Evolutionary conservation across 768 basidiomycete genomes (phyloP).

Genomic region (Calocybe indica): DNA sequence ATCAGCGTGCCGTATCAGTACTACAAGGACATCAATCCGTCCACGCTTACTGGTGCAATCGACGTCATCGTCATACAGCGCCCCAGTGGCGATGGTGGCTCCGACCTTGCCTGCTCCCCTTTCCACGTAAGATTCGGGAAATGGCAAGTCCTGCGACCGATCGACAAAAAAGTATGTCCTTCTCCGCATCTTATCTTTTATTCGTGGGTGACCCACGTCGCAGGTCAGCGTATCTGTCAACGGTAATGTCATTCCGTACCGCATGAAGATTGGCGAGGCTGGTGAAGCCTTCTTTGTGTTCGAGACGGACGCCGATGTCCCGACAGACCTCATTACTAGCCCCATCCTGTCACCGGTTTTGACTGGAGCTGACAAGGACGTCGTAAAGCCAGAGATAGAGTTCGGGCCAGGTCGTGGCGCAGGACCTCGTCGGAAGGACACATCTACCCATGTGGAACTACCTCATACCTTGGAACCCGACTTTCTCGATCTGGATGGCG

Average conservation of each 20-base stretch:
- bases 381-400: too few relatives aligned
- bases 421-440: too few relatives aligned
- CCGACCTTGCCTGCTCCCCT: conserved; percentile 82
- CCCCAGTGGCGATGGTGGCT: conserved; percentile 53
- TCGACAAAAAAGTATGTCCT: conserved; percentile 77
- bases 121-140: conserved; percentile 99
- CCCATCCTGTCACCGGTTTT: conserved; percentile 72
- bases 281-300: conserved; percentile 99
- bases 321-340: conserved; percentile 89
- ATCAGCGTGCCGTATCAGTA: conserved; percentile 87
- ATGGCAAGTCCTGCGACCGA: conserved; percentile 89
- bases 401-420: too few relatives aligned
- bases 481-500: conserved; percentile 77
- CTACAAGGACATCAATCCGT: conserved; percentile 92
- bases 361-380: too few relatives aligned
- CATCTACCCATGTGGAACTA: too few relatives aligned
- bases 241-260: conserved; percentile 79
- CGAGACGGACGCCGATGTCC: conserved; percentile 93
- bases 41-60: conserved; percentile 96
- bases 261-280: conserved; percentile 98
- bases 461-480: conserved; percentile 3
- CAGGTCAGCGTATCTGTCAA: conserved; percentile 90
- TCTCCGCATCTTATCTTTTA: neutral
- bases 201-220: neutral
- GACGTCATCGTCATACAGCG: conserved; percentile 95